Evolutionary conservation across 331 rosid genomes (phyloP), one percentile per base, ranked within the genome.

Genomic region (Stylosanthes scabra): DNA sequence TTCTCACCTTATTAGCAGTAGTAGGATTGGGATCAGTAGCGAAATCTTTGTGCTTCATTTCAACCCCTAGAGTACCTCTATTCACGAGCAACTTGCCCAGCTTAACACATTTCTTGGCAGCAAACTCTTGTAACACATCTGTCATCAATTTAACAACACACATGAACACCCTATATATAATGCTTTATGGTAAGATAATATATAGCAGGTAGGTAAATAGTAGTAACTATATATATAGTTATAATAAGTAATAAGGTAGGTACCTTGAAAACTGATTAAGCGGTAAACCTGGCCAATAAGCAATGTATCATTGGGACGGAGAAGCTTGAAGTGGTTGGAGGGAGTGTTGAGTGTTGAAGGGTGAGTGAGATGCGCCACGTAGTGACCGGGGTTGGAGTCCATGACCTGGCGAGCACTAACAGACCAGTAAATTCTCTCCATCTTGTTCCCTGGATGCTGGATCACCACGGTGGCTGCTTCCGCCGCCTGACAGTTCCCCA

Each of bases 401-500:
- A 52, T 52, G 10, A 52, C 28, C 27, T 52, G 58, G 3, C 58
- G 58, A 52, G 58, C 58, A 15, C 58, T 52, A 15, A 52, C 58
- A 1, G 58, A 52, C 58, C 58, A 52, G 58, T 52, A 52, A 52
- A 52, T 52, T 9, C 28, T 52, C 58, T 52, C 58, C 28, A 52
- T 15, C 58, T 52, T 52, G 20, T 50, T 50, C 55, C 55, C 55
- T 6, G 55, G 55, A 12, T 52, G 58, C 25, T 52, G 27, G 7
- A 52, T 52, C 58, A 52, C 58, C 15, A 52, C 58, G 27, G 58
- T 52, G 10, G 58, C 58, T 52, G 58, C 58, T 7, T 52, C 58
- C 25, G 58, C 58, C 16, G 58, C 58, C 58, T 52, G 58, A 6
- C 58, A 52, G 58, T 52, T 52, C 25, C 58, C 58, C 58, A 52